phyloP scores from a whole-genome alignment of 176 grass and related monocot species.

The Aegilops speltoides region DNA sequence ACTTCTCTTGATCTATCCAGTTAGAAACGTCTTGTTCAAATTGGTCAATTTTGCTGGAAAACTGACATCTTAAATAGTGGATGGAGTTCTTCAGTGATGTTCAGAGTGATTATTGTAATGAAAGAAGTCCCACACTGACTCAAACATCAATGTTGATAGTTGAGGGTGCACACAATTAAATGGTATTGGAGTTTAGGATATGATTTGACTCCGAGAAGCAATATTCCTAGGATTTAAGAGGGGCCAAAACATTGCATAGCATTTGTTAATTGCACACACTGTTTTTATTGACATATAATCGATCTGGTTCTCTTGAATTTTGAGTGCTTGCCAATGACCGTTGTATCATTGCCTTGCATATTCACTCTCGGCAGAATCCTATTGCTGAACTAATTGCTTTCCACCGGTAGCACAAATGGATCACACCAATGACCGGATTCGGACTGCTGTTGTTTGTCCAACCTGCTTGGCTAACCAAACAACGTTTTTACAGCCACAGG shows the following conservation, averaged over 20 bases:
- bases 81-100: neutral
- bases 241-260: neutral
- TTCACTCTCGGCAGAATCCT: too few relatives aligned
- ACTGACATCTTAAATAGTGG: slow-evolving; percentile 4
- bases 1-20: neutral
- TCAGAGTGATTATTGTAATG: slow-evolving; percentile 4
- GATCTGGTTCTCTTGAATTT: neutral
- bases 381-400: neutral
- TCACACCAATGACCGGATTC: neutral
- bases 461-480: neutral
- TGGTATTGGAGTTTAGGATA: neutral
- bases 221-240: neutral
- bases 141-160: neutral
- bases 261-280: neutral
- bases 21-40: neutral
- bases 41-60: neutral
- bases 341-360: too few relatives aligned
- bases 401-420: neutral
- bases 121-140: neutral
- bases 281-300: neutral
- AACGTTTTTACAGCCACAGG: neutral
- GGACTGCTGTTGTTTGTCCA: neutral
- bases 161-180: neutral
- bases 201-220: neutral
- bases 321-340: too few relatives aligned